Evolutionary conservation across 768 basidiomycete genomes (phyloP), one percentile per base, ranked within the genome.

Genomic region (Auricularia sp.): DNA sequence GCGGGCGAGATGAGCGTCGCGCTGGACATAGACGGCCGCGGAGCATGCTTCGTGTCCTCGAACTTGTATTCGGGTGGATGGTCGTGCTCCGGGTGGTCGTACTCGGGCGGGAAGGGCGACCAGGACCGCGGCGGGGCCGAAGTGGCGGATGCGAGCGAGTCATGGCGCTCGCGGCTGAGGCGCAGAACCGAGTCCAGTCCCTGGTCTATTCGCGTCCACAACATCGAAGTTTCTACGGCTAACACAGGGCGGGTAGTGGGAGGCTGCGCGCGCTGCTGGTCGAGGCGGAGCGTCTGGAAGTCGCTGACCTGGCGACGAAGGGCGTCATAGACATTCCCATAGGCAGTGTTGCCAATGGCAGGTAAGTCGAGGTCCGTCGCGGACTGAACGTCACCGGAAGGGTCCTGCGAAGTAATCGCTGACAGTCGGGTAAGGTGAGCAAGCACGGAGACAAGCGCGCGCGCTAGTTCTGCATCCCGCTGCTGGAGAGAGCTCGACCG

Each of bases 201-300:
- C 61, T 84, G 79, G 68, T 91, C 90, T 36, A 93, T 85, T 39
- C 81, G 79, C 2, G 83, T 77, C 91, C 91, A 94, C 0, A 94
- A 75, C 12, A 91, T 77, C 0, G 87, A 80, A 1, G 80, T 75
- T 70, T 88, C 85, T 1, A 88, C 83, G 10, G 71, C 78, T 42
- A 80, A 76, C 12, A 77, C 77, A 3, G 84, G 84, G 23, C 81
- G 66, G 77, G 29, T 77, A 73, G 77, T 6, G 75, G 74, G 3
- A 74, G 68, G 10, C 77, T 69, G 16, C 74, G 47, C 66, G 4
- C 73, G 76, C 18, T 76, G 72, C 58, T 78, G 79, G 3, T 81
- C 78, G 36, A 79, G 77, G 3, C 83, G 78, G 67, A 85, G 82
- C 35, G 84, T 70, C 71, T 88, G 87, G 11, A 92, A 72, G 65